Evolutionary conservation across 1,284 basidiomycete genomes (phyloP).

Genomic region (Fomitopsis schrenkii): DNA sequence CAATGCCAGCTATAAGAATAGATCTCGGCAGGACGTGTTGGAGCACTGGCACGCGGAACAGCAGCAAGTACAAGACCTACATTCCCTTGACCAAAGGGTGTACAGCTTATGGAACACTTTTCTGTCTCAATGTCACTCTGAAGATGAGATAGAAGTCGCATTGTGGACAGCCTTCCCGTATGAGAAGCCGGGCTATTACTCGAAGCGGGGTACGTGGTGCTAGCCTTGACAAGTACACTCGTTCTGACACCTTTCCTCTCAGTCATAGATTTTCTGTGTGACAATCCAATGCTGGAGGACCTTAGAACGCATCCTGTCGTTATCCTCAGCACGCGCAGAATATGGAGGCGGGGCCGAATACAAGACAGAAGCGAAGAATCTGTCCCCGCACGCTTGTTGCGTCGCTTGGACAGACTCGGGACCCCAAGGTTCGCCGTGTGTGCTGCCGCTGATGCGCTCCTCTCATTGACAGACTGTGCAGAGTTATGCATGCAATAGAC

Average conservation of each 20-base stretch:
- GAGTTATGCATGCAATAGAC: constrained; percentile 45
- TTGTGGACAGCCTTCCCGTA: constrained; percentile 21
- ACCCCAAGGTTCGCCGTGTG: constrained; percentile 39
- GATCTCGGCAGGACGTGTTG: constrained; percentile 19
- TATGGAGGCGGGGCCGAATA: constrained; percentile 39
- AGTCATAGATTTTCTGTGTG: constrained; percentile 45
- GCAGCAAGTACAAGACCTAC: constrained; percentile 5
- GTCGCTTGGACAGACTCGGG: constrained; percentile 33
- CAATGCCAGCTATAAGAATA: background rate
- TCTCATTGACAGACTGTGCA: constrained; percentile 16
- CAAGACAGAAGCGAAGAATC: background rate
- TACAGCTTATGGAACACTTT: constrained; percentile 25
- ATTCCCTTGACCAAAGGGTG: constrained; percentile 19
- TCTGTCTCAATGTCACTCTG: constrained; percentile 15
- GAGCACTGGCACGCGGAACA: constrained; percentile 26
- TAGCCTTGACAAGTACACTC: no score
- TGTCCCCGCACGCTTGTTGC: constrained; percentile 14
- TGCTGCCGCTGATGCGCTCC: background rate
- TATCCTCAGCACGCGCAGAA: constrained; percentile 33
- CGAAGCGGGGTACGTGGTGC: constrained; percentile 2
- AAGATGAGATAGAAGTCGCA: constrained; percentile 18
- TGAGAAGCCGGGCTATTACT: background rate
- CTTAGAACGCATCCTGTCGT: constrained; percentile 41
- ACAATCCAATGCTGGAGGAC: constrained; percentile 25
- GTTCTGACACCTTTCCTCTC: background rate